Evolutionary conservation across 306 rosid species (phyloP).

Genomic region (Luffa acutangula): DNA sequence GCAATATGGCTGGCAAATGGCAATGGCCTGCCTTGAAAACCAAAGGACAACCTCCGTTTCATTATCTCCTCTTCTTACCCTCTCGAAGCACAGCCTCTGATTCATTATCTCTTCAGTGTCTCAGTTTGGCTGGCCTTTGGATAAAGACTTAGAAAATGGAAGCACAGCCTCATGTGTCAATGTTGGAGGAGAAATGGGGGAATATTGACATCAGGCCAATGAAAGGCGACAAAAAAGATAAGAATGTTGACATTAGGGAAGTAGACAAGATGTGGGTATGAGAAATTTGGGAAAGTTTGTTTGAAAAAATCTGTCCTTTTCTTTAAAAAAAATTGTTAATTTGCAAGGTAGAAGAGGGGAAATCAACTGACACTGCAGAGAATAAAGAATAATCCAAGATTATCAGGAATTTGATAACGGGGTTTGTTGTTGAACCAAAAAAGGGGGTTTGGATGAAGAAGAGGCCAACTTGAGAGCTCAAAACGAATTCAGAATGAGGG

Average conservation of each 20-base stretch:
- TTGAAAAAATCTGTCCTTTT: background rate
- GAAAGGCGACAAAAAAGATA: background rate
- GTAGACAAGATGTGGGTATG: slow-evolving; percentile 1
- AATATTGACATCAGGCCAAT: background rate
- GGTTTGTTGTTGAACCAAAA: background rate
- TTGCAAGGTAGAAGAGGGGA: background rate
- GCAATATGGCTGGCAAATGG: background rate
- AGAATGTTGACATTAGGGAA: slow-evolving; percentile 5
- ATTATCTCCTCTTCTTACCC: background rate
- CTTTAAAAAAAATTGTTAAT: background rate
- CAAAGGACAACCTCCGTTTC: background rate
- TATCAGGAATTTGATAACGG: background rate
- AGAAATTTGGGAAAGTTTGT: background rate
- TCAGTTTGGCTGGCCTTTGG: slow-evolving; percentile 1
- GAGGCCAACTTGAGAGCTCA: background rate
- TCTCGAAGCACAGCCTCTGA: slow-evolving; percentile 1
- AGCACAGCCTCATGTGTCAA: slow-evolving; percentile 6
- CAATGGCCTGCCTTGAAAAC: background rate
- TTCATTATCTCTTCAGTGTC: background rate
- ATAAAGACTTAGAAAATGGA: slow-evolving; percentile 3
- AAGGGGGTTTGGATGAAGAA: background rate
- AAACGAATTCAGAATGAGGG: background rate
- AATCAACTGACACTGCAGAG: background rate
- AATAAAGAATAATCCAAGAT: background rate
- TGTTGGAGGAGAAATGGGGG: background rate